Conservation (phyloP, 768 basidiomycete genomes). For the Kwoniella bestiolae region DNA sequence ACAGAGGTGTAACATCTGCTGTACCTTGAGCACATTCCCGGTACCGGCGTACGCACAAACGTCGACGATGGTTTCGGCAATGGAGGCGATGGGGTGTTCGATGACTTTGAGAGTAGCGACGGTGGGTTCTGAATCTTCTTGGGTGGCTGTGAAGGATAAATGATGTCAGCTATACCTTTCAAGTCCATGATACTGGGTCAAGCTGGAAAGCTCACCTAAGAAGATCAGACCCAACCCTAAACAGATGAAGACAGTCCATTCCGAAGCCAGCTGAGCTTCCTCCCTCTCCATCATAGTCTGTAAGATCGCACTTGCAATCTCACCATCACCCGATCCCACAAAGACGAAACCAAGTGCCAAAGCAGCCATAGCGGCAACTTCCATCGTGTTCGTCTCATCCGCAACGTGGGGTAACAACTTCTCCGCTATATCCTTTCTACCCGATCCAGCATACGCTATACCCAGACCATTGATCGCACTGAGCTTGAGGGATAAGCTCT, state of each 20-base stretch:
- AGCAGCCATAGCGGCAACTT: conserved; percentile 81
- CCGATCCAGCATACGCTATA: conserved; percentile 91
- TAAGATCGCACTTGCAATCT: conserved; percentile 83
- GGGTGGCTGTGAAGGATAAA: conserved; percentile 66
- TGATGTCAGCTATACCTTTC: conserved; percentile 1
- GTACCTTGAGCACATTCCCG: conserved; percentile 91
- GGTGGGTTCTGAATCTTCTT: conserved; percentile 91
- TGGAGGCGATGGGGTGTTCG: conserved; percentile 86
- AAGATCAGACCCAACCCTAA: conserved; percentile 88
- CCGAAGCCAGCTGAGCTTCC: conserved; percentile 74
- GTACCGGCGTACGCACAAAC: conserved; percentile 94
- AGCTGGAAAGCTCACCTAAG: conserved; percentile 67
- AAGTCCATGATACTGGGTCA: background rate
- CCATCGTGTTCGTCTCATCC: conserved; percentile 83
- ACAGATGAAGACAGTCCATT: conserved; percentile 90
- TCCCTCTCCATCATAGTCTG: conserved; percentile 76
- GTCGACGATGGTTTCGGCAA: conserved; percentile 88
- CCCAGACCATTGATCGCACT: conserved; percentile 89
- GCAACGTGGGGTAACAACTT: conserved; percentile 79
- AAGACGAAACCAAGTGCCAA: conserved; percentile 92
- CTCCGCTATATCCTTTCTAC: conserved; percentile 78
- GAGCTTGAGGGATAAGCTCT: conserved; percentile 78
- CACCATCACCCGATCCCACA: conserved; percentile 92
- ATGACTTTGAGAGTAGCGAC: conserved; percentile 91
- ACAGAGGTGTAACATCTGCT: conserved; percentile 88